Evolutionary conservation across 78 protist genomes (phyloP), one percentile per base, ranked within the genome.

Genomic region (Dictyostelium firmibasis): DNA sequence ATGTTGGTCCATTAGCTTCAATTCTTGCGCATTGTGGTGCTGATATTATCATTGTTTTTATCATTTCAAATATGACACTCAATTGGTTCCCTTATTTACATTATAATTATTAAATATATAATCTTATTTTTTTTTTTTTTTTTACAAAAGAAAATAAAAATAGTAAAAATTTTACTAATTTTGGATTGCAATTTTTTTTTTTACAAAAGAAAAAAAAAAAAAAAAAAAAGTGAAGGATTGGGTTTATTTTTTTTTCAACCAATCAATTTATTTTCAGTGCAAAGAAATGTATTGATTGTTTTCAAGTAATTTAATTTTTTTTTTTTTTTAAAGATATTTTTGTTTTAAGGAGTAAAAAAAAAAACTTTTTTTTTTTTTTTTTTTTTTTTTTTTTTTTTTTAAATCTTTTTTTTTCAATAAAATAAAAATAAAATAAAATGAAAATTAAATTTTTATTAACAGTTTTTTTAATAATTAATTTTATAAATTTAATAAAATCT

Each of bases 11-110:
- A 18, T 29, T 85, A 10, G 83, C 69, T 8, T 25, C 74, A 10
- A 35, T 85, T 5, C n/a, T 85, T 16, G 35, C 82, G 13, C 92
- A 85, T 27, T 25, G 29, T 9, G 64, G 83, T 50, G 92, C 92
- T 0, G 92, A 85, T 35, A 29, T 75, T 4, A 43, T 85, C 0
- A 85, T 85, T 35, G 53, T 85, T 33, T 74, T 85, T 23, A 70
- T 84, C 2, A 84, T 84, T 8, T 84, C 91, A 43, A 84, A 84
- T 29, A 84, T 84, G 91, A 33, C 31, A 0, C 72, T 67, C 11
- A 50, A 84, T 27, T 84, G 91, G 91, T 70, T 41, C 2, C 91
- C 91, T 7, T 74, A 18, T 74, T 74, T 74, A 74, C 10, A 36
- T 20, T 74, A 74, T 74, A 13, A 47, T 47, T 25, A 64, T 64